Evolutionary conservation across 495 filamentous ascomycete species (phyloP), one percentile per base, ranked within the genome.

Genomic region (Hypoxylon perforatum): DNA sequence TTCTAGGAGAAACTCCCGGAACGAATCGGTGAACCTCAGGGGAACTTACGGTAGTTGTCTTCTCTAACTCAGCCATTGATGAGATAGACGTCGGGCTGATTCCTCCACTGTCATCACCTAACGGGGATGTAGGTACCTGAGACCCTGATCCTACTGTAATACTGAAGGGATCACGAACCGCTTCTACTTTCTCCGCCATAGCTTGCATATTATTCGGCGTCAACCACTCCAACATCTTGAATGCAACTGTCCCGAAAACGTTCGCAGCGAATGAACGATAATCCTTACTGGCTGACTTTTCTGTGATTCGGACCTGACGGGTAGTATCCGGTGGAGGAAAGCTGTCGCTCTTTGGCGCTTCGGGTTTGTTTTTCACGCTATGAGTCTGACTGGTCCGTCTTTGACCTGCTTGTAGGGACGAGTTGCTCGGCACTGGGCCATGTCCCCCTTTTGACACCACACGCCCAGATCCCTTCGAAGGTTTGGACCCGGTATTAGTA

Each of bases 251-350:
- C 63, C 90, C 89, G 69, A 94, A 94, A 2, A 95, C 79, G 59
- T 91, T 91, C 45, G 93, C 92, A 8, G 90, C 90, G 65, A 96
- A 94, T 1, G 92, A 94, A 61, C 91, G 90, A 17, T 92, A 90
- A 70, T 96, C 92, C 68, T 90, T 93, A 66, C 84, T 82, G 7
- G 78, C 75, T 42, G 87, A 84, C 44, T 78, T 76, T 63, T 84
- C 85, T 42, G 49, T 72, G 30, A 82, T 62, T 17, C 38, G 52
- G 63, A 74, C 30, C 48, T 38, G 56, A 18, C 45, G 48, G 25
- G 33, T 69, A 35, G 30, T 54, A 44, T 42, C 53, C 6, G 25
- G 38, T 2, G 25, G 9, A 4, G 63, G 55, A 12, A 18, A 22
- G 8, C 42, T 51, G 15, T 39, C n/a, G 0, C 23, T 52, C 15